These are phyloP conservation scores for Kuraishia hungarica DNA, from an alignment of 805 yeast species.

Conservation along the genomic window DNA sequence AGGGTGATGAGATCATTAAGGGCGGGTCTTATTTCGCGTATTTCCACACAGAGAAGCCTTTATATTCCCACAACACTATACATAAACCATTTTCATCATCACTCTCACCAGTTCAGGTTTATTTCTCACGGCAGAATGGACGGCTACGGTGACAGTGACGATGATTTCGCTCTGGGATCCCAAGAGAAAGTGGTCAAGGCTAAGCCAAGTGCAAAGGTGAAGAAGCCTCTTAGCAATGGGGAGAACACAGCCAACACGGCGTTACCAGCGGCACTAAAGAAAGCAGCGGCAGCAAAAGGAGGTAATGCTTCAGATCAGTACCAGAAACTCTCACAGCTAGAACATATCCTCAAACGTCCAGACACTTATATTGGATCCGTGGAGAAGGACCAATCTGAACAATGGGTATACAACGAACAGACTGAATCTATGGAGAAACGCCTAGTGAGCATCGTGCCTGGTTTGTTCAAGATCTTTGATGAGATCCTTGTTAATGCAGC, in stretches of 20 bases:
- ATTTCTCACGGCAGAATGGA: not conserved
- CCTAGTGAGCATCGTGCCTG: constrained; percentile 82
- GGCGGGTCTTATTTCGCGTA: not conserved
- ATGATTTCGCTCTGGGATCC: constrained; percentile 3
- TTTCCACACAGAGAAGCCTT: not conserved
- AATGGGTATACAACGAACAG: constrained; percentile 80
- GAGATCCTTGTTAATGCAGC: constrained; percentile 98
- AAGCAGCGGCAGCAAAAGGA: constrained; percentile 13
- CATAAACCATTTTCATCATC: not conserved
- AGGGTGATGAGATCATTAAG: not conserved
- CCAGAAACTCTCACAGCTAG: constrained; percentile 90
- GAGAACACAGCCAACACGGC: not conserved
- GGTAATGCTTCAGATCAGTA: constrained; percentile 61
- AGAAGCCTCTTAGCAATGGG: not conserved
- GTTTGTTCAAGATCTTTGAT: constrained; percentile 91
- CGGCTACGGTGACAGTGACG: constrained; percentile 5
- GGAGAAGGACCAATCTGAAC: constrained; percentile 66
- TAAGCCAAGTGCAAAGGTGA: constrained; percentile 2
- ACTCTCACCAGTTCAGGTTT: not conserved
- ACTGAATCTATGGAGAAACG: constrained; percentile 49
- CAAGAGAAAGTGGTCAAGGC: not conserved
- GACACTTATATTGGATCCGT: constrained; percentile 97
- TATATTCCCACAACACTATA: too few species aligned
- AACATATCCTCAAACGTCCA: constrained; percentile 94
- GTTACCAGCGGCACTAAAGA: constrained; percentile 19